Base-by-base conservation (phyloP, 176 grass and related monocot species). In the Puya raimondii region DNA sequence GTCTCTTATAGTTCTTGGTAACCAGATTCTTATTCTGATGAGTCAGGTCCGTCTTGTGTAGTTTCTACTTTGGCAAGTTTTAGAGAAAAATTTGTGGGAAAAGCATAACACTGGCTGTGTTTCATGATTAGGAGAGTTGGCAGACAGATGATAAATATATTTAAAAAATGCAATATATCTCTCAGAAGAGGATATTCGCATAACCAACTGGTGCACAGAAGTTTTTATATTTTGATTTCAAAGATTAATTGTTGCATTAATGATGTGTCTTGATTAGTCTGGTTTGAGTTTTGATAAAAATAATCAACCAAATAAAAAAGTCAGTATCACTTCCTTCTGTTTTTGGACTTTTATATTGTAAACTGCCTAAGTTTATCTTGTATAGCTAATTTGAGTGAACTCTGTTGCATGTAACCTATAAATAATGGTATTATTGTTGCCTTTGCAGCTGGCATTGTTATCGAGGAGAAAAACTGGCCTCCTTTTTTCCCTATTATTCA, bases 391-490 rank as follows among this genome's bases (percentile, higher is more conserved):
- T 61, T 16, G 14, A 9, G n/a, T 11, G 21, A 9, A 61, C 21
- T 61, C n/a, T 10, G 10, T 7, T 61, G 16, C 16, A 61, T 61
- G 8, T 61, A 20, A 18, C 23, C 56, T 78, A 12, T 57, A 18
- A 71, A 2, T 67, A 50, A 77, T 61, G 12, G 23, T 23, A 26
- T 72, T 53, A 47, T 75, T 48, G 15, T 69, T 76, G 64, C 15
- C 75, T 85, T 72, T 79, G 18, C 74, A 99, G 95, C 87, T 90
- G 95, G 95, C 49, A 91, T 93, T 82, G 82, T 88, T 51, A 88
- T 99, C 10, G 90, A 99, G 57, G 87, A 94, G 70, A 99, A 99
- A 87, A 99, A 99, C 18, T 99, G 95, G 95, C 95, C 95, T 68
- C 90, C 90, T 59, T 94, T 94, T 74, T 72, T 99, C 33, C 95